Evolutionary conservation across 2,329 filamentous ascomycete species (phyloP).

Genomic region (Ophiostoma australiae): DNA sequence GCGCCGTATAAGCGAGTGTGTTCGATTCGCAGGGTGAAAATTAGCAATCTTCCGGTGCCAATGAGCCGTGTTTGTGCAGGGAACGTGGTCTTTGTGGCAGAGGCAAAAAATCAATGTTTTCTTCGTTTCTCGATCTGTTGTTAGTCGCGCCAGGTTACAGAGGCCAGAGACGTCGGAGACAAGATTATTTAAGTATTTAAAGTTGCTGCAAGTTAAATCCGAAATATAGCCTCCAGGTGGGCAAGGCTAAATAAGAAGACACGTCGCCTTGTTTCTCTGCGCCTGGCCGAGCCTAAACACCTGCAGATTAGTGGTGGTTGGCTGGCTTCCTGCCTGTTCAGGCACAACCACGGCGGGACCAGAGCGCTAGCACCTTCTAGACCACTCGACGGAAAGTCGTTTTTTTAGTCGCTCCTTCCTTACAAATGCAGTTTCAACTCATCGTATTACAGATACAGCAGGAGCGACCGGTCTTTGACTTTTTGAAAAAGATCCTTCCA

Average conservation of each 20-base stretch:
- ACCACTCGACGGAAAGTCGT: not conserved
- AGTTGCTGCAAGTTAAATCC: not conserved
- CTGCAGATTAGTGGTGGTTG: not conserved
- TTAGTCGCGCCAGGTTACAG: not conserved
- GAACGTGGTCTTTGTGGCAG: conserved; percentile 17
- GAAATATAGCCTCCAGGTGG: not conserved
- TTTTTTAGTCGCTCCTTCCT: conserved; percentile 15
- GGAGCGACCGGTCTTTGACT: not conserved
- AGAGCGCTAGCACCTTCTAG: conserved; percentile 8
- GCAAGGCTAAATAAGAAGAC: conserved; percentile 13
- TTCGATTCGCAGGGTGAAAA: not conserved
- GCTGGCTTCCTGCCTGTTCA: conserved; percentile 14
- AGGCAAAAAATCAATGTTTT: conserved; percentile 1
- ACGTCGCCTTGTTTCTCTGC: conserved; percentile 10
- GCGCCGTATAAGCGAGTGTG: not conserved
- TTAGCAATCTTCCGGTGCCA: conserved; percentile 7
- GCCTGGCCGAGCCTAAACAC: not conserved
- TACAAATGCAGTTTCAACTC: conserved; percentile 11
- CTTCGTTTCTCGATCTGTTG: conserved; percentile 12
- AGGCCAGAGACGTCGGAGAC: not conserved
- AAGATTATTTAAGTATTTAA: not conserved
- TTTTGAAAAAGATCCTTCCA: not conserved
- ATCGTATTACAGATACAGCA: not conserved
- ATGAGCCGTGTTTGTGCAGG: conserved; percentile 12
- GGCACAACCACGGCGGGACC: conserved; percentile 3